A percentile compares a stretch with the other conserved stretches of the same genome.
Conservation (phyloP, 192 early-diverging fungal species). For the Cetraspora pellucida region DNA sequence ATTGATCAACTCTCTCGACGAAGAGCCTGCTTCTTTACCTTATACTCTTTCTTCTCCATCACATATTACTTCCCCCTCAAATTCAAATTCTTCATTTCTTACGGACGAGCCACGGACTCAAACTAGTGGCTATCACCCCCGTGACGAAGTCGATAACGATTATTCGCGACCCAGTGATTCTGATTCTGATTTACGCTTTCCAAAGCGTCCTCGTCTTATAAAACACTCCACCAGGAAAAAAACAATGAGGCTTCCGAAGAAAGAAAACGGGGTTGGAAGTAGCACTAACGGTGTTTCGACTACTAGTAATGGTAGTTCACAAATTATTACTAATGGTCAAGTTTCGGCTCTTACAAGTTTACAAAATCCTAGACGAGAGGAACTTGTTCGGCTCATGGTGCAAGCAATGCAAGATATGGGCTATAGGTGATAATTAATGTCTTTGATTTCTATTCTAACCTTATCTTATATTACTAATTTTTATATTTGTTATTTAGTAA, state of each 20-base stretch:
- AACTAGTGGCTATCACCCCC: constrained; percentile 20
- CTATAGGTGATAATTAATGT: constrained; percentile 55
- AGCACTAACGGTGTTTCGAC: constrained; percentile 27
- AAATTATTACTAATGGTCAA: constrained; percentile 24
- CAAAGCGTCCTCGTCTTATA: constrained; percentile 35
- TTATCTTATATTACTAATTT: not conserved
- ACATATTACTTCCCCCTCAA: constrained; percentile 24
- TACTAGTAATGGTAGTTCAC: constrained; percentile 24
- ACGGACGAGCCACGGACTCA: constrained; percentile 26
- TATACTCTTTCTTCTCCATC: constrained; percentile 7
- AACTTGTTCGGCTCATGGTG: constrained; percentile 86
- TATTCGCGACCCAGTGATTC: constrained; percentile 27
- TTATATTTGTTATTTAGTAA: constrained; percentile 47
- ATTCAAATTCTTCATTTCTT: constrained; percentile 25
- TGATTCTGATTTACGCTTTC: constrained; percentile 19
- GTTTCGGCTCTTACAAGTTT: not conserved
- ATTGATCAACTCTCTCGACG: constrained; percentile 18
- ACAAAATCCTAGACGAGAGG: constrained; percentile 38
- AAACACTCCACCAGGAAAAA: not conserved
- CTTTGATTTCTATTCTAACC: not conserved
- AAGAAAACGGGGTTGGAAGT: constrained; percentile 31
- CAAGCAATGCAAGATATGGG: constrained; percentile 86
- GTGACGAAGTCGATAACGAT: constrained; percentile 31
- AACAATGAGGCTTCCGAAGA: constrained; percentile 30
- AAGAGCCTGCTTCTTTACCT: constrained; percentile 19